Evolutionary conservation across 2,329 filamentous ascomycete species (phyloP).

Genomic region (Hyphodiscus sp.): DNA sequence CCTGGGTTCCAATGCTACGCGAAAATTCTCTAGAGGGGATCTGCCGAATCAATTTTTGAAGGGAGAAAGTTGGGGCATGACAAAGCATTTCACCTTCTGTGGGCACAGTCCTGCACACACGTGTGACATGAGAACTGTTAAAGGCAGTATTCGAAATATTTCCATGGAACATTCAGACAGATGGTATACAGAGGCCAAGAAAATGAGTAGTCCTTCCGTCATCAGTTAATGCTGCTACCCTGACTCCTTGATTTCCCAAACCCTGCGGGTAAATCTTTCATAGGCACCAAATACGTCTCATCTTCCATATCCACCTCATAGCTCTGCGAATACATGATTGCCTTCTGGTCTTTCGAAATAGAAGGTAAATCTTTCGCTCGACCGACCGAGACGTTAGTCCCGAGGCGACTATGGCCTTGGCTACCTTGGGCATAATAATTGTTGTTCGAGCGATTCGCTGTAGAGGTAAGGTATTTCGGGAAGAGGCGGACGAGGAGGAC

Average conservation of each 20-base stretch:
- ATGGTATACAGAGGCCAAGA: no score
- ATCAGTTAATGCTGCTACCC: background rate
- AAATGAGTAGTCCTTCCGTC: background rate
- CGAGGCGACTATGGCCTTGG: background rate
- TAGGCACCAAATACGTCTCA: background rate
- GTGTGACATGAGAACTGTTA: no score
- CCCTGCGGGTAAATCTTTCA: background rate
- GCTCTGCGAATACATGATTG: slow-evolving; percentile 1
- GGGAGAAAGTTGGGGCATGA: no score
- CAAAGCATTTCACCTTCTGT: no score
- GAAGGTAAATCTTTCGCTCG: background rate
- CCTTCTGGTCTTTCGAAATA: background rate
- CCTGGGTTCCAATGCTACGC: no score
- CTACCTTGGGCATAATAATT: slow-evolving; percentile 25
- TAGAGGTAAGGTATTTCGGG: slow-evolving; percentile 15
- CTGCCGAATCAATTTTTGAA: no score
- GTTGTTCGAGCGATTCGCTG: slow-evolving; percentile 32
- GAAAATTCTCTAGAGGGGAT: no score
- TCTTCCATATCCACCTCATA: slow-evolving; percentile 5
- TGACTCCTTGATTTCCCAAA: background rate
- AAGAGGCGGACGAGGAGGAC: slow-evolving; percentile 17
- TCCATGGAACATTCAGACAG: no score
- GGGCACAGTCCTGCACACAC: no score
- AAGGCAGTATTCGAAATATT: no score
- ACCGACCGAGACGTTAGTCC: background rate